A percentile compares a stretch with the other conserved stretches of the same genome.
These are phyloP conservation scores for Cucurbitaria berberidis DNA, from an alignment of 2,329 filamentous ascomycete genomes.

Conservation along the genomic window DNA sequence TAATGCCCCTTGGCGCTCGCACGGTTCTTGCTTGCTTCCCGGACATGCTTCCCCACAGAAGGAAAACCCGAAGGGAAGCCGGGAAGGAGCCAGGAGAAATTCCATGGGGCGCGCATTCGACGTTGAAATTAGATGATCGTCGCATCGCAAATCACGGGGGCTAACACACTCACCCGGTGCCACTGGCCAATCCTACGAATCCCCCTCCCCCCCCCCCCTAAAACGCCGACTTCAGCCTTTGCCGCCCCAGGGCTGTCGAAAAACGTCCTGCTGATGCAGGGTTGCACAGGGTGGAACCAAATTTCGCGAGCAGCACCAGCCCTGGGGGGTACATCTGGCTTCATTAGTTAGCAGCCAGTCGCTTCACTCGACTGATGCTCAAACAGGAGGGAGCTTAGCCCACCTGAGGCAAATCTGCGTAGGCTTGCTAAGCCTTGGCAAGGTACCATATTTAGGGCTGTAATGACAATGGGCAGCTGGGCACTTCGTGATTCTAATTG, in stretches of 20 bases:
- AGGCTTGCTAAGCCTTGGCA: neutral
- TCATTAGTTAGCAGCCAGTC: neutral
- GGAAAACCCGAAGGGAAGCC: neutral
- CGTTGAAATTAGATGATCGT: neutral
- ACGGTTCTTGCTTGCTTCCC: neutral
- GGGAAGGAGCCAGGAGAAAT: neutral
- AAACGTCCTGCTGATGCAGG: neutral
- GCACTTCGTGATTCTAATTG: conserved; percentile 5
- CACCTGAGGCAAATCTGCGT: no score
- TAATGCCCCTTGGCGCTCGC: neutral
- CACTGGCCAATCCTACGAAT: neutral
- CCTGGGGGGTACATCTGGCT: no score
- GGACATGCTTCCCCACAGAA: neutral
- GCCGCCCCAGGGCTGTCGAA: neutral
- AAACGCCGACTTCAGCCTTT: neutral
- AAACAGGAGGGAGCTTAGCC: no score
- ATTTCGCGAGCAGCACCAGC: neutral
- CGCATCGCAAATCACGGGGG: neutral
- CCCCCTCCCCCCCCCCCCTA: no score
- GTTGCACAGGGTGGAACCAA: neutral
- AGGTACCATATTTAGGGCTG: neutral
- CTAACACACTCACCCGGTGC: neutral
- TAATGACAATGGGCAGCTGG: conserved; percentile 6
- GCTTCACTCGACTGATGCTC: neutral
- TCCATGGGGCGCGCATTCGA: neutral